Percentiles rank a stretch among this genome's conserved stretches.
Conservation (phyloP, 2,329 filamentous ascomycete genomes). For the Colletotrichum magnum region DNA sequence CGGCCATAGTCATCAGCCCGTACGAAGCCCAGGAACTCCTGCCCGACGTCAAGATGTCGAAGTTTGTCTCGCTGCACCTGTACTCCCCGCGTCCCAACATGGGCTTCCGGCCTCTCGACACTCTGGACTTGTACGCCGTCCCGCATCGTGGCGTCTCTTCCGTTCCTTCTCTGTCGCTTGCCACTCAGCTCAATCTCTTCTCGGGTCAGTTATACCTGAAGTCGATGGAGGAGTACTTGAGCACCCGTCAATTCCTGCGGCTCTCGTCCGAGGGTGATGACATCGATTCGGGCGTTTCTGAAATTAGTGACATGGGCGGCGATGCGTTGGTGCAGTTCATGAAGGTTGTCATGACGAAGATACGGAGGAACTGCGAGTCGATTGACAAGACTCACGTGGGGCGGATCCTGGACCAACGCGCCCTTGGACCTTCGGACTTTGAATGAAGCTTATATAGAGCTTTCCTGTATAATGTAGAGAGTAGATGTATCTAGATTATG, state of each 20-base stretch:
- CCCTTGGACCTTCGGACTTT: constrained; percentile 3
- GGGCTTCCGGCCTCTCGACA: constrained; percentile 57
- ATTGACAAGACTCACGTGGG: constrained; percentile 57
- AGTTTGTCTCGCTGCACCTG: constrained; percentile 60
- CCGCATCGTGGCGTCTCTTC: constrained; percentile 39
- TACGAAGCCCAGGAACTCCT: constrained; percentile 71
- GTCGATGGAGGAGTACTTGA: constrained; percentile 66
- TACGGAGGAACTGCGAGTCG: constrained; percentile 53
- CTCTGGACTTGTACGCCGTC: constrained; percentile 59
- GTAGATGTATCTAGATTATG: no score
- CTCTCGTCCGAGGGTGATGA: constrained; percentile 47
- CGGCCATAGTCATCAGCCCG: constrained; percentile 68
- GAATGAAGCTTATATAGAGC: background rate
- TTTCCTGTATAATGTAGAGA: no score
- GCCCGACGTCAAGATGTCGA: constrained; percentile 51
- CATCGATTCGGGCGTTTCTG: constrained; percentile 23
- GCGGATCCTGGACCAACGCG: background rate
- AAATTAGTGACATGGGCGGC: constrained; percentile 40
- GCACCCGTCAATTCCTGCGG: constrained; percentile 66
- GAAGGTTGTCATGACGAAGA: constrained; percentile 50
- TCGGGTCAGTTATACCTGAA: constrained; percentile 76
- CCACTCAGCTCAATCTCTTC: constrained; percentile 73
- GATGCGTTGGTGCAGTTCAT: constrained; percentile 56
- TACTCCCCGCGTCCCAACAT: constrained; percentile 64
- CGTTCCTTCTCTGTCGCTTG: accelerated